A percentile compares a stretch with the other conserved stretches of the same genome.
Evolutionary conservation across 768 basidiomycete genomes (phyloP).

Genomic region (Tubosaeta sp.): DNA sequence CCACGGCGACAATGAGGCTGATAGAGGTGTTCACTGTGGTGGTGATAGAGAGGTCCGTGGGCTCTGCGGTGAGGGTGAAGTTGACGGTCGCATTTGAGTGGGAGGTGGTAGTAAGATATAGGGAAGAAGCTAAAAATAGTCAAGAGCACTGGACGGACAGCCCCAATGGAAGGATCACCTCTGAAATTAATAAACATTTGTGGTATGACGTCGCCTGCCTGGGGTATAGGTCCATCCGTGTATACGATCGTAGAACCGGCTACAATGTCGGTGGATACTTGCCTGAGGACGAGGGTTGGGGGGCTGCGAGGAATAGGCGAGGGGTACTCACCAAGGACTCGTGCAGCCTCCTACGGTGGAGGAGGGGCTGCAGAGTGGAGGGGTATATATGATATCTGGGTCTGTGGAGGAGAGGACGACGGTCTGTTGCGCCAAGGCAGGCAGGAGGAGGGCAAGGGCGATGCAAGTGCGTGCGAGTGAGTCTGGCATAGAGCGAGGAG

Average conservation of each 20-base stretch:
- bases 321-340: slow-evolving; percentile 23
- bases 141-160: slow-evolving; percentile 3
- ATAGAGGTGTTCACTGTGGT: slow-evolving; percentile 40
- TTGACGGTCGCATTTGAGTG: slow-evolving; percentile 51
- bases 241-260: slow-evolving; percentile 21
- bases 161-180: slow-evolving; percentile 33
- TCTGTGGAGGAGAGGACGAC: slow-evolving; percentile 21
- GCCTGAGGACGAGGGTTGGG: slow-evolving; percentile 16
- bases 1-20: slow-evolving; percentile 34
- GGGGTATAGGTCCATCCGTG: slow-evolving; percentile 42
- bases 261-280: slow-evolving; percentile 12
- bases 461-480: slow-evolving; percentile 16
- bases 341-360: slow-evolving; percentile 12
- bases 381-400: slow-evolving; percentile 27
- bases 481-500: slow-evolving; percentile 18
- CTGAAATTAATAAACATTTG: slow-evolving; percentile 56
- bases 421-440: slow-evolving; percentile 14
- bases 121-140: slow-evolving; percentile 34
- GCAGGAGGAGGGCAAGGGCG: slow-evolving; percentile 6
- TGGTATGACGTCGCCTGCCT: slow-evolving; percentile 42
- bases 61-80: slow-evolving; percentile 42
- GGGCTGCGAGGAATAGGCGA: too few relatives aligned
- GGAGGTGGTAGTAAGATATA: slow-evolving; percentile 41
- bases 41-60: slow-evolving; percentile 33
- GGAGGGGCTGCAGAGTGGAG: slow-evolving; percentile 18